A percentile compares a stretch with the other conserved stretches of the same genome.
phyloP scores from a whole-genome alignment of 306 rosid species.

The Sophora flavescens region DNA sequence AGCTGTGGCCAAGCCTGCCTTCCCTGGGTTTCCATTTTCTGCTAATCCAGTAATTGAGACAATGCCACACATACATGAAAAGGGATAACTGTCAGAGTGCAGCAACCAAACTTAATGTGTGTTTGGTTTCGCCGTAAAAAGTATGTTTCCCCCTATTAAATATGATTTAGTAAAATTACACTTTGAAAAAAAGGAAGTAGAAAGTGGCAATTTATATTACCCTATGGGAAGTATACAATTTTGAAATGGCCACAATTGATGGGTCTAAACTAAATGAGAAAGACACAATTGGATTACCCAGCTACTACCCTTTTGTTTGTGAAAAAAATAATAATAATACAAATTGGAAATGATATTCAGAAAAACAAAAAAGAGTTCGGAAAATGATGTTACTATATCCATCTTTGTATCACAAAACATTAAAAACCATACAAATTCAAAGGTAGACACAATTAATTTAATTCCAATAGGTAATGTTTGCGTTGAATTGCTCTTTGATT shows the following conservation, averaged over 20 bases:
- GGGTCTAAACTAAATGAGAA: neutral
- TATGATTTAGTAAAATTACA: too few relatives aligned
- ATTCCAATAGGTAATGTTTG: conserved; percentile 3
- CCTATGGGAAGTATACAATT: neutral
- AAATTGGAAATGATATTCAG: neutral
- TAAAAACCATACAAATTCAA: neutral
- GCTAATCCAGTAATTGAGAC: conserved; percentile 13
- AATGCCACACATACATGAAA: neutral
- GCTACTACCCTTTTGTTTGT: conserved; percentile 13
- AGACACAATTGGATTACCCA: neutral
- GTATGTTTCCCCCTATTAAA: too few relatives aligned
- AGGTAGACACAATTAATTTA: neutral
- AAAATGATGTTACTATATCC: conserved; percentile 7
- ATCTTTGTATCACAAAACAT: neutral
- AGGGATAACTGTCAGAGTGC: neutral
- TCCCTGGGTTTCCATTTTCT: neutral
- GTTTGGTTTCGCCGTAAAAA: too few relatives aligned
- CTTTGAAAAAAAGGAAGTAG: too few relatives aligned
- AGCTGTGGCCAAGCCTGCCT: neutral
- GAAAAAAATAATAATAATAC: too few relatives aligned
- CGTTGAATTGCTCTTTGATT: neutral
- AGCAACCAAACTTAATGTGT: too few relatives aligned
- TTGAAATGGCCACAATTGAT: too few relatives aligned
- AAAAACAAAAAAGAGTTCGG: neutral
- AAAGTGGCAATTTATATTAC: too few relatives aligned